These are phyloP conservation scores for Zygotorulaspora danielsina DNA, from an alignment of 805 yeast genomes.

Conservation along the genomic window DNA sequence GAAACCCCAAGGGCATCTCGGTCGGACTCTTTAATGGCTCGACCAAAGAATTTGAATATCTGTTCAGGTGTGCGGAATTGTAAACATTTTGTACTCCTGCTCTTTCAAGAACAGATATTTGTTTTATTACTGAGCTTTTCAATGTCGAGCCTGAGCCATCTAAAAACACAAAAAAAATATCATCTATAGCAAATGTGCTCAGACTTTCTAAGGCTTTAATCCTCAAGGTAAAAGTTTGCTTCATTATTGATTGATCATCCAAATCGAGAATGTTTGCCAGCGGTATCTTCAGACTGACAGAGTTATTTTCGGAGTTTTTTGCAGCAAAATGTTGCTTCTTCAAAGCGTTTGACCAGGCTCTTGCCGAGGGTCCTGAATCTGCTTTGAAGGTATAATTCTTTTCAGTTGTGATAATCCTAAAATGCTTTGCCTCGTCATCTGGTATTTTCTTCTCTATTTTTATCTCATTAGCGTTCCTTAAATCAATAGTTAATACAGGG, in stretches of 20 bases:
- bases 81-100: constrained; percentile 6
- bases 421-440: constrained; percentile 39
- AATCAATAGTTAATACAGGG: constrained; percentile 71
- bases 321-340: constrained; percentile 75
- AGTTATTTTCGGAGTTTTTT: constrained; percentile 57
- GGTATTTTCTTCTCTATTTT: constrained; percentile 39
- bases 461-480: constrained; percentile 57
- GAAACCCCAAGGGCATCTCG: too few species aligned
- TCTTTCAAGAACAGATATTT: constrained; percentile 16
- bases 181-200: constrained; percentile 56
- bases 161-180: constrained; percentile 66
- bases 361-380: constrained; percentile 68
- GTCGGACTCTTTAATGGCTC: background rate
- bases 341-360: constrained; percentile 71
- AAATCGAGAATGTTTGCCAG: constrained; percentile 59
- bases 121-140: constrained; percentile 38
- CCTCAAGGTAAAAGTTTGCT: constrained; percentile 51
- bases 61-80: background rate
- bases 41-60: background rate
- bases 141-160: constrained; percentile 42
- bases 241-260: constrained; percentile 53
- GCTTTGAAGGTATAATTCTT: constrained; percentile 63
- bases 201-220: constrained; percentile 58
- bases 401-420: constrained; percentile 54
- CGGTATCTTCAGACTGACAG: constrained; percentile 76